Conservation (phyloP, 257 asterid species). For the Solanum corneliomulleri region DNA sequence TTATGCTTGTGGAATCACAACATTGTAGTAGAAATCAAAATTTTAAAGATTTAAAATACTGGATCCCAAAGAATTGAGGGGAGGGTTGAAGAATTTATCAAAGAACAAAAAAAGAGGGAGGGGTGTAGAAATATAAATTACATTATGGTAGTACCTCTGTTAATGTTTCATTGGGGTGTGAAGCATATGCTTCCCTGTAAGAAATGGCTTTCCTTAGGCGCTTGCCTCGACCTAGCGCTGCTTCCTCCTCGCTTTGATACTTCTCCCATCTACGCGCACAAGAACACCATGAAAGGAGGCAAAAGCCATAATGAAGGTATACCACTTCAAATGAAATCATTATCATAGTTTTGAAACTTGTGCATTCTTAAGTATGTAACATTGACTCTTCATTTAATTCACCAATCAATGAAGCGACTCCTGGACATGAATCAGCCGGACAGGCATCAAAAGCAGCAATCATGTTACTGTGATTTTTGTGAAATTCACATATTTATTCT, state of each 20-base stretch:
- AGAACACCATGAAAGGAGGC: slow-evolving; percentile 1
- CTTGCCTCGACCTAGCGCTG: slow-evolving; percentile 98
- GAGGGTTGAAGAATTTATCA: background rate
- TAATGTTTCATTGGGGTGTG: slow-evolving; percentile 47
- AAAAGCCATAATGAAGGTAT: background rate
- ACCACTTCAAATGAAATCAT: background rate
- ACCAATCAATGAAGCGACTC: background rate
- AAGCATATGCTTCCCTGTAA: slow-evolving; percentile 76
- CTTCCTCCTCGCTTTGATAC: slow-evolving; percentile 84
- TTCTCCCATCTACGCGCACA: slow-evolving; percentile 73
- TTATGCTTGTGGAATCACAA: background rate
- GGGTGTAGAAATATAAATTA: background rate
- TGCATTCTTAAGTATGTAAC: background rate
- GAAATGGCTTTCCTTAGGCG: slow-evolving; percentile 91
- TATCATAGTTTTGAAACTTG: background rate
- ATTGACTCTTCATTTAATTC: background rate
- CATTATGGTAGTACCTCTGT: slow-evolving; percentile 39
- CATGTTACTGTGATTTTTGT: background rate
- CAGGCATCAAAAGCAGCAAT: background rate
- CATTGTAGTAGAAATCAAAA: background rate
- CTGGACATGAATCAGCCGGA: background rate
- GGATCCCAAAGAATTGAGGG: background rate
- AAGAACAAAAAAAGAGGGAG: background rate
- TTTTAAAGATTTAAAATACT: background rate
- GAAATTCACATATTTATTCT: background rate